Percentiles rank a stretch among this genome's conserved stretches.
These are phyloP conservation scores for Acer negundo DNA, from an alignment of 345 rosid genomes.

Conservation along the genomic window DNA sequence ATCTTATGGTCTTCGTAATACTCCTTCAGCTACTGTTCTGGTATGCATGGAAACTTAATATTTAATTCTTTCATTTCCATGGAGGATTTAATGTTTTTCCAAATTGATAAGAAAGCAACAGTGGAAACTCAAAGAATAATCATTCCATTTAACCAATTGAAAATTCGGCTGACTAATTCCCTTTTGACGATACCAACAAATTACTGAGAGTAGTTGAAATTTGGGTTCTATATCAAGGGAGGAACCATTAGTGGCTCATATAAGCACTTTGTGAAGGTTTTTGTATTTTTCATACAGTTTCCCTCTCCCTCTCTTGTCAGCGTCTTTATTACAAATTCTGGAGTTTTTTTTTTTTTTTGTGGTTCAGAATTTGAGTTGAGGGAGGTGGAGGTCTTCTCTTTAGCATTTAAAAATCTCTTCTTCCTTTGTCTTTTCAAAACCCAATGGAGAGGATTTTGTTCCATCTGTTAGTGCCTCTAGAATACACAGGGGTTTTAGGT, in stretches of 20 bases:
- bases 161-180: neutral
- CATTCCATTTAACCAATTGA: neutral
- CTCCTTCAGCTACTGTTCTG: conserved; percentile 65
- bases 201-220: neutral
- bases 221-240: neutral
- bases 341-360: neutral
- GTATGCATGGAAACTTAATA: conserved; percentile 39
- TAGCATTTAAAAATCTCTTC: no score
- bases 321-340: neutral
- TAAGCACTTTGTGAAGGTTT: neutral
- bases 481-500: no score
- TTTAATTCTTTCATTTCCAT: conserved; percentile 9
- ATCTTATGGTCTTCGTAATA: conserved; percentile 88
- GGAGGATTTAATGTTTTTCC: neutral
- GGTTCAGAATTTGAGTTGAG: neutral
- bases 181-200: neutral
- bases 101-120: neutral
- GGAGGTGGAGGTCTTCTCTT: neutral
- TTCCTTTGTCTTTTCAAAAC: no score
- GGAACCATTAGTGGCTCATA: neutral
- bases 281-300: neutral
- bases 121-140: neutral
- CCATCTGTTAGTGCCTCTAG: no score
- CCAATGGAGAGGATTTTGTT: no score
- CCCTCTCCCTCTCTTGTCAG: neutral